phyloP scores from a whole-genome alignment of 257 asterid genomes.

The Solanum pimpinellifolium region DNA sequence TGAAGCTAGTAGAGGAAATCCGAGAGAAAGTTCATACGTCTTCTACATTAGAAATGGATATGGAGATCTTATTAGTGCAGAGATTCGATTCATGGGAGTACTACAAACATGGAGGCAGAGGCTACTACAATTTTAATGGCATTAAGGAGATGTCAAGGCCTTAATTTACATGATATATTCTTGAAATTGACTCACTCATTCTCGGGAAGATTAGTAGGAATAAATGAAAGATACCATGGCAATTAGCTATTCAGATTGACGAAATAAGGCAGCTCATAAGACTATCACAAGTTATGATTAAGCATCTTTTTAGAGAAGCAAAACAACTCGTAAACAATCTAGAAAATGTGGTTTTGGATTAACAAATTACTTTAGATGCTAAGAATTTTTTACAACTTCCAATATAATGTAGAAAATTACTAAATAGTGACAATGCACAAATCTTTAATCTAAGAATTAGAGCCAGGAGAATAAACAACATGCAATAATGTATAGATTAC shows the following conservation, averaged over 20 bases:
- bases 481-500: neutral
- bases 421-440: neutral
- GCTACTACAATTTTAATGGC: neutral
- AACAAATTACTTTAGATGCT: neutral
- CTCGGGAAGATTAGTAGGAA: neutral
- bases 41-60: neutral
- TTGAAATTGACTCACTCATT: neutral
- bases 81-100: too few relatives aligned
- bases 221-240: neutral
- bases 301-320: too few relatives aligned
- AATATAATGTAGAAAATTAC: neutral
- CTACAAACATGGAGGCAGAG: neutral
- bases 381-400: too few relatives aligned
- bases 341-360: neutral
- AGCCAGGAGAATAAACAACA: neutral
- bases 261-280: neutral
- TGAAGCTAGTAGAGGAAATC: neutral
- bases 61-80: neutral
- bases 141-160: neutral
- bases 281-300: neutral
- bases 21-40: neutral
- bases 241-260: too few relatives aligned
- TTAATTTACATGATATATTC: too few relatives aligned
- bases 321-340: neutral
- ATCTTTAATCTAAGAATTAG: neutral